These are phyloP conservation scores for Candida frijolesensis DNA, from an alignment of 1,139 yeast species.

Conservation along the genomic window DNA sequence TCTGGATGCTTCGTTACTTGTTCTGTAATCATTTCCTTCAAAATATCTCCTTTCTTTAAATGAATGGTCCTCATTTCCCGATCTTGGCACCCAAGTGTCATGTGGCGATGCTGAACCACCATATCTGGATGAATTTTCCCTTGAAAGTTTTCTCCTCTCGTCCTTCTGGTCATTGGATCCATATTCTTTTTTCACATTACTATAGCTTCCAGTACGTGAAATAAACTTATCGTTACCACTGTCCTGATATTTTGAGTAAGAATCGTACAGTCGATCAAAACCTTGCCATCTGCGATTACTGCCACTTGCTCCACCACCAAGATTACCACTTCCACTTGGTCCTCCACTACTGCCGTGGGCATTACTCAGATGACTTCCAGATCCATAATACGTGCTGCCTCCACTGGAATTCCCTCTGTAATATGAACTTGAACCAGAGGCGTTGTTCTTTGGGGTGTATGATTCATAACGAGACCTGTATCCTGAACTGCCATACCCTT, in stretches of 20 bases:
- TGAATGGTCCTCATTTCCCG: background rate
- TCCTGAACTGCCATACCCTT: conserved; percentile 17
- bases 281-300: conserved; percentile 13
- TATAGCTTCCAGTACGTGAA: conserved; percentile 8
- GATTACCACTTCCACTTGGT: background rate
- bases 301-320: background rate
- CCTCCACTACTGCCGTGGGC: background rate
- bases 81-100: conserved; percentile 9
- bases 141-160: conserved; percentile 4
- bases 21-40: background rate
- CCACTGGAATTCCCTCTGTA: conserved; percentile 1
- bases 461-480: conserved; percentile 17
- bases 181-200: background rate
- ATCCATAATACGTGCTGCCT: conserved; percentile 3
- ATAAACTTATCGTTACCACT: conserved; percentile 8
- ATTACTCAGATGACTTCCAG: conserved; percentile 1
- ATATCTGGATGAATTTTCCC: background rate
- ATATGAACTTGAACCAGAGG: conserved; percentile 9
- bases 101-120: conserved; percentile 2
- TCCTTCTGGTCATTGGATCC: conserved; percentile 4
- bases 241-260: conserved; percentile 15
- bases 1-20: conserved; percentile 5
- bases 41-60: background rate
- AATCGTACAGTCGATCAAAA: conserved; percentile 18
- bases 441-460: conserved; percentile 8